Base-by-base conservation (phyloP, 805 yeast genomes). In the Komagataella ulmi region DNA sequence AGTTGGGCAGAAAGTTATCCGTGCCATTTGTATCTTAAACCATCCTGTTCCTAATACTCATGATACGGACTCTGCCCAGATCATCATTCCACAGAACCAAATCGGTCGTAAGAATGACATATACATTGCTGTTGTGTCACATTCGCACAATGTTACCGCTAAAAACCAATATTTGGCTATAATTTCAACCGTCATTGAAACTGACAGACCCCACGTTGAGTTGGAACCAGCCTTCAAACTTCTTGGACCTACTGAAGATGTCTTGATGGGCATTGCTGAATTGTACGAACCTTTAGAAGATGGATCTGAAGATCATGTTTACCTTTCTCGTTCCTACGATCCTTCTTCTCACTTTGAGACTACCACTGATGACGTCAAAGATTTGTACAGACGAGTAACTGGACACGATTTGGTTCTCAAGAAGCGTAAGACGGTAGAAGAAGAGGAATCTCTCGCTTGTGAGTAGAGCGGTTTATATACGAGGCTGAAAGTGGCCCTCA, bases 61-160 rank as follows among this genome's bases (percentile, higher is more conserved):
- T 55, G 85, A 86, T 61, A 81, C 85, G 52, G 97, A 89, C 66
- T 90, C 97, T 3, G 77, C 87, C 48, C 99, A 93, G 72, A 83
- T 93, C 58, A 88, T 93, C 65, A 88, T 93, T 56, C 98, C 99
- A 21, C 99, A 95, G 69, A 88, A 89, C 68, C 98, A 93, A 68
- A 88, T 88, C 51, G 85, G 81, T 53, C 82, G 99, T 61, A 86
- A 88, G 68, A 85, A 90, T 65, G 99, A 93, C 66, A 93, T 93
- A 56, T 93, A 93, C 68, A 79, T 93, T 60, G 97, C 99, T 1
- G 85, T 88, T 24, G 76, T 93, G 51, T 88, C 97, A 3, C 80
- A 85, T 56, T 83, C 88, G 47, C 99, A 93, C 69, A 85, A 88
- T 64, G 97, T 91, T 54, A 81, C 88, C 56, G 84, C 96, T 52